Percentiles rank a stretch among this genome's conserved stretches.
Conservation (phyloP, 305 asterid genomes). For the Caryopteris hybrid region DNA sequence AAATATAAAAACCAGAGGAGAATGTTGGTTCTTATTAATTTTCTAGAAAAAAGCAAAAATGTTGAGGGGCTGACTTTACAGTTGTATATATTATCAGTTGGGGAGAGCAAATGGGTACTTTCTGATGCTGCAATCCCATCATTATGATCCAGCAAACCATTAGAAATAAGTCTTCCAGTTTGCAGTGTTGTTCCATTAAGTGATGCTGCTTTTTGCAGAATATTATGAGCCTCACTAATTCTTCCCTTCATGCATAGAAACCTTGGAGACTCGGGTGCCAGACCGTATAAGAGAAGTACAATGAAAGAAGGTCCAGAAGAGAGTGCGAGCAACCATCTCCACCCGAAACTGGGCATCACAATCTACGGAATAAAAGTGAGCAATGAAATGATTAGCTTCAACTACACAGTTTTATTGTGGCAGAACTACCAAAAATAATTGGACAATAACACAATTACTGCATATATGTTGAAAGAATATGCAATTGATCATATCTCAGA, state of each 20-base stretch:
- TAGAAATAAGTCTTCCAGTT: slow-evolving; percentile 51
- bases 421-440: not conserved
- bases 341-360: slow-evolving; percentile 72
- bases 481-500: not conserved
- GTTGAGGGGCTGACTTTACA: slow-evolving; percentile 37
- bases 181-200: slow-evolving; percentile 52
- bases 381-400: not conserved
- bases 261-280: slow-evolving; percentile 76
- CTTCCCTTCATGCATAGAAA: slow-evolving; percentile 60
- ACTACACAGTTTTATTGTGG: not conserved
- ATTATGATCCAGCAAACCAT: slow-evolving; percentile 26
- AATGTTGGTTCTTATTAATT: slow-evolving; percentile 50
- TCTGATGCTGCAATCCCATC: slow-evolving; percentile 27
- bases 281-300: slow-evolving; percentile 43
- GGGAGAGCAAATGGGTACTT: slow-evolving; percentile 34
- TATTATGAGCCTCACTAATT: slow-evolving; percentile 44
- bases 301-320: slow-evolving; percentile 56
- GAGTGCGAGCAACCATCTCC: slow-evolving; percentile 77
- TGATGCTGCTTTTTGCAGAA: slow-evolving; percentile 56
- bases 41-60: slow-evolving; percentile 42
- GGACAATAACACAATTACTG: not conserved
- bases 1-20: slow-evolving; percentile 60
- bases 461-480: not conserved
- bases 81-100: slow-evolving; percentile 10
- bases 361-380: slow-evolving; percentile 33